phyloP scores from a whole-genome alignment of 2,329 filamentous ascomycete species.

The Mariannaea sp. region DNA sequence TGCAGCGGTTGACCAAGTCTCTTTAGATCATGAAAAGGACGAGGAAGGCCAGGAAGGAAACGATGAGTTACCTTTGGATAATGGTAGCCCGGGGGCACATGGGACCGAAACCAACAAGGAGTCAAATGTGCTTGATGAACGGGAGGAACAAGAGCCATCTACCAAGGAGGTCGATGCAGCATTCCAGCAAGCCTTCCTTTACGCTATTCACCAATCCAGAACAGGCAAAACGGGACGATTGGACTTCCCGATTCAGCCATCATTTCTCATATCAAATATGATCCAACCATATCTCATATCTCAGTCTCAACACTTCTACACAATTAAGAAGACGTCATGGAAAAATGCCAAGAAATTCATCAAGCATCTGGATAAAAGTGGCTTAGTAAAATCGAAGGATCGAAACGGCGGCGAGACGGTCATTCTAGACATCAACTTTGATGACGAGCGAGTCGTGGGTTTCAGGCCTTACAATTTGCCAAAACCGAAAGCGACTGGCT shows the following conservation, averaged over 20 bases:
- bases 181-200: slow-evolving; percentile 31
- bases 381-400: slow-evolving; percentile 25
- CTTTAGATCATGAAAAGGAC: not conserved
- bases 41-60: not conserved
- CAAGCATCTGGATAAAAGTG: slow-evolving; percentile 27
- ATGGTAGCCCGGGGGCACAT: too few relatives aligned
- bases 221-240: slow-evolving; percentile 18
- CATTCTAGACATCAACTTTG: slow-evolving; percentile 31
- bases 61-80: not conserved
- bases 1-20: not conserved
- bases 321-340: slow-evolving; percentile 34
- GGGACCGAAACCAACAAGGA: too few relatives aligned
- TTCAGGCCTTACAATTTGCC: slow-evolving; percentile 31
- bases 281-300: slow-evolving; percentile 31
- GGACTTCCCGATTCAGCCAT: slow-evolving; percentile 30
- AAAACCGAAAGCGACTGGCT: slow-evolving; percentile 5
- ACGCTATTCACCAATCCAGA: slow-evolving; percentile 28
- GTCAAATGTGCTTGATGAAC: not conserved
- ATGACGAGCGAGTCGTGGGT: slow-evolving; percentile 14
- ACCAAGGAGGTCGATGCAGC: slow-evolving; percentile 28
- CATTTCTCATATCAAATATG: slow-evolving; percentile 32
- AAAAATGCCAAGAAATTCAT: slow-evolving; percentile 34
- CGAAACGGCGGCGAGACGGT: slow-evolving; percentile 32
- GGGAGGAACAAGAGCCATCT: slow-evolving; percentile 26
- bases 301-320: slow-evolving; percentile 25